Evolutionary conservation across 2,329 filamentous ascomycete species (phyloP).

Genomic region (Penicillium sp.): DNA sequence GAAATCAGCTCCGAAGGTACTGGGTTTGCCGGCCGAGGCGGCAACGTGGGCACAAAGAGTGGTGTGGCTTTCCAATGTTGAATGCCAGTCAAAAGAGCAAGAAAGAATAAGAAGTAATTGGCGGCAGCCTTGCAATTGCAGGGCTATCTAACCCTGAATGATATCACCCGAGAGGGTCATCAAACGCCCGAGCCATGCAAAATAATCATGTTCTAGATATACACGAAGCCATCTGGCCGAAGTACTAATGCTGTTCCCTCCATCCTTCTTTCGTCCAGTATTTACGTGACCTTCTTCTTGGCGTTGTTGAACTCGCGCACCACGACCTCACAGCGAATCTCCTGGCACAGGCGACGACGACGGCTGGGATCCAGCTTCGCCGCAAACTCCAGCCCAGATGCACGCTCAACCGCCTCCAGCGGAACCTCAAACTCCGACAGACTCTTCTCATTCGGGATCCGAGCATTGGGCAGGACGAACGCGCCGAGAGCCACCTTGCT

Average conservation of each 20-base stretch:
- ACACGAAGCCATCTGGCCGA: constrained; percentile 17
- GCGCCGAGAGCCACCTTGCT: constrained; percentile 85
- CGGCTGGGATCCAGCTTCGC: constrained; percentile 70
- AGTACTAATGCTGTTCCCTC: not conserved
- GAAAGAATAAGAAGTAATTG: too few relatives aligned
- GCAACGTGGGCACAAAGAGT: constrained; percentile 73
- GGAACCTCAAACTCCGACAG: constrained; percentile 92
- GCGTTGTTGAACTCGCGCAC: constrained; percentile 73
- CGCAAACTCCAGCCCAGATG: constrained; percentile 88
- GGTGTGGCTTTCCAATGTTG: constrained; percentile 81
- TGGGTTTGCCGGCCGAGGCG: constrained; percentile 84
- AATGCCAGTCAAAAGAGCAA: not conserved
- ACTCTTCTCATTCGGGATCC: constrained; percentile 82
- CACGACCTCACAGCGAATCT: constrained; percentile 77
- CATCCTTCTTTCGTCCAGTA: not conserved
- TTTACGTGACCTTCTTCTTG: constrained; percentile 42
- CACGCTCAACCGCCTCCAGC: constrained; percentile 85
- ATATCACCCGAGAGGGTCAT: not conserved
- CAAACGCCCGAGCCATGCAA: constrained; percentile 28
- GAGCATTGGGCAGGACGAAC: constrained; percentile 91
- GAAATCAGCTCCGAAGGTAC: constrained; percentile 83
- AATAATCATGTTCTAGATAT: constrained; percentile 22
- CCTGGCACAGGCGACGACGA: constrained; percentile 76
- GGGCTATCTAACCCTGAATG: constrained; percentile 4
- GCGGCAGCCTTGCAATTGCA: constrained; percentile 1